Evolutionary conservation across 2,329 filamentous ascomycete species (phyloP), one percentile per base, ranked within the genome.

Genomic region (Amphichorda felina): DNA sequence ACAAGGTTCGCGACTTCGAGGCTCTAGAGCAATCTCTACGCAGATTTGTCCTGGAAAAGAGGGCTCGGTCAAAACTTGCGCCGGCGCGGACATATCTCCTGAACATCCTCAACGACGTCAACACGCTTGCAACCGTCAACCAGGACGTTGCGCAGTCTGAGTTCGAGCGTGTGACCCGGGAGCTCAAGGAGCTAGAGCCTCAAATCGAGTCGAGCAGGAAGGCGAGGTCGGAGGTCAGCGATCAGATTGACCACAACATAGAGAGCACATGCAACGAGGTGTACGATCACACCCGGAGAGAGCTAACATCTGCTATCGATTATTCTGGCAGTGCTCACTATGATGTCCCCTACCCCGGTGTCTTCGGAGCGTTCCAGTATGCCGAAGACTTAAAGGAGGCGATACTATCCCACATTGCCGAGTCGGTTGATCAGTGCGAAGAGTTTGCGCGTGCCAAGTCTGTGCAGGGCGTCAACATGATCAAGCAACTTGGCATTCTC

Each of bases 1-100:
- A 94, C 51, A 93, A 93, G 58, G 68, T 88, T 9, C 75, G 80
- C 40, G 88, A 96, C 49, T 98, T 98, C 52, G 82, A 89, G 50
- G 79, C 81, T 36, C 69, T 98, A 5, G 91, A 98, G 57, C 76
- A 84, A 44, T 91, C 91, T 4, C 60, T 98, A 26, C 75, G 91
- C 40, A 78, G 88, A 30, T 98, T 98, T 47, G 91, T 98, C 7
- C 69, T 98, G 18, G 91, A 98, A 54, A 96, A 96, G 66, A 77
- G 91, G 38, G 87, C 91, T 33, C 77, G 87, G 21, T 96, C 91
- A 8, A 98, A 98, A 63, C 72, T 98, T 40, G 89, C 91, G 1
- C 91, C 91, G 5, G 91, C 91, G 6, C 88, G 87, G 59, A 96
- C 89, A 2, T 98, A 98, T 52, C 74, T 98, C 1, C 66, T 94